Evolutionary conservation across 1,139 yeast species (phyloP), one percentile per base, ranked within the genome.

Genomic region (Scheffersomyces insectosa): DNA sequence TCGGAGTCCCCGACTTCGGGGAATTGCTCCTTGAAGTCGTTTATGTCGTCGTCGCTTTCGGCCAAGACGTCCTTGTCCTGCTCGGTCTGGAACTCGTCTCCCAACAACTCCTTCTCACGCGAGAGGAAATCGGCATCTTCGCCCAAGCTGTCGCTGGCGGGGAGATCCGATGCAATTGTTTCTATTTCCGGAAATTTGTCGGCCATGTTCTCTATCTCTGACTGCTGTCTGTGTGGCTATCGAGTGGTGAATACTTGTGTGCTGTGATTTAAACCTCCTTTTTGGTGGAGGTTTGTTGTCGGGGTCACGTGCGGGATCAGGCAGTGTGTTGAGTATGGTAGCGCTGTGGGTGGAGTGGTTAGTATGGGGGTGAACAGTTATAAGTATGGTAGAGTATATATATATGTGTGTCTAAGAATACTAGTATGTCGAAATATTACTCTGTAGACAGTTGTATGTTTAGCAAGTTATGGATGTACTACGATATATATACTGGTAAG

Each of bases 111-210:
- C 63, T 83, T 82, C 67, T 91, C 98, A 59, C 98, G 82, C 37
- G 89, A 75, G 49, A 89, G 72, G 60, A 91, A 88, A 66, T 90
- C 96, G 15, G 80, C 70, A 20, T 57, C 66, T 41, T 63, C 73
- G 42, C 60, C 72, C 28, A 50, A 61, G 23, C 56, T 67, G 20
- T 58, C 68, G 27, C 59, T 62, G 40, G 63, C 64, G 20, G 73
- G 67, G 31, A 63, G 55, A 40, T 63, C 69, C 40, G 63, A 68
- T 45, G 63, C 72, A 44, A 72, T 64, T 40, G 77, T 76, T 46
- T 85, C 91, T 55, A 90, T 77, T 47, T 88, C 88, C 37, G 97
- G 97, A 66, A 85, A 91, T 65, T 87, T 87, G 56, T 88, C 91
- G 55, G 93, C 85, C 96, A 88, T 88, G 47, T 65, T 20, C 25